phyloP scores from a whole-genome alignment of 2,329 filamentous ascomycete species.

The Aureobasidium sp. region DNA sequence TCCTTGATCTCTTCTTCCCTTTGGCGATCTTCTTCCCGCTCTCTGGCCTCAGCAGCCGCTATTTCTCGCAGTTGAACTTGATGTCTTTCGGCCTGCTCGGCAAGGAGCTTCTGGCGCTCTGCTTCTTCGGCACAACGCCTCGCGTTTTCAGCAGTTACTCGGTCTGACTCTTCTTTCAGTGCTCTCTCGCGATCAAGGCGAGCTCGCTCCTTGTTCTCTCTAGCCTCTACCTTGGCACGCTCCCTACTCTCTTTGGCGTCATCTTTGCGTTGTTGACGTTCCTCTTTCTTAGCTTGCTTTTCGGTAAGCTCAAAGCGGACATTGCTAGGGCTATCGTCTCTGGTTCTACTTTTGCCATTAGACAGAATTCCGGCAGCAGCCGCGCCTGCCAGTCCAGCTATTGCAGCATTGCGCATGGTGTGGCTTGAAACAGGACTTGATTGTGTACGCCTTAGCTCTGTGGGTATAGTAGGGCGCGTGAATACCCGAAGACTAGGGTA shows the following conservation, averaged over 20 bases:
- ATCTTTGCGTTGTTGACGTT: slow-evolving; percentile 27
- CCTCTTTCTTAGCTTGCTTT: slow-evolving; percentile 45
- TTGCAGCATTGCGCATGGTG: slow-evolving; percentile 29
- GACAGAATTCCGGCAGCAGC: slow-evolving; percentile 27
- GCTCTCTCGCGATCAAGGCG: slow-evolving; percentile 23
- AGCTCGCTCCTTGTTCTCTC: slow-evolving; percentile 19
- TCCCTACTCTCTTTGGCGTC: slow-evolving; percentile 22
- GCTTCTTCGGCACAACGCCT: slow-evolving; percentile 9
- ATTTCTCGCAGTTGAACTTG: slow-evolving; percentile 1
- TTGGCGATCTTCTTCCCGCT: background rate
- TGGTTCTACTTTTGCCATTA: slow-evolving; percentile 19
- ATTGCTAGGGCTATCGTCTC: slow-evolving; percentile 29
- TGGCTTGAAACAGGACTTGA: slow-evolving; percentile 20
- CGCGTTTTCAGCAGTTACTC: slow-evolving; percentile 18
- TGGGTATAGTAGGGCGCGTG: slow-evolving; percentile 15
- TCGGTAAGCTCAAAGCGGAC: slow-evolving; percentile 51
- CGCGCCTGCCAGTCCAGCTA: slow-evolving; percentile 34
- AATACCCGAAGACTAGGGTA: slow-evolving; percentile 34
- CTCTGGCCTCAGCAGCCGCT: slow-evolving; percentile 4
- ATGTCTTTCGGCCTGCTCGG: slow-evolving; percentile 15
- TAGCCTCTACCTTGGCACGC: slow-evolving; percentile 25
- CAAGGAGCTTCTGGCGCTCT: slow-evolving; percentile 13
- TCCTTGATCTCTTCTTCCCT: background rate
- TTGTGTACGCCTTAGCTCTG: slow-evolving; percentile 19
- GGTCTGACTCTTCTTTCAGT: slow-evolving; percentile 26